Evolutionary conservation across 805 yeast genomes (phyloP), one percentile per base, ranked within the genome.

Genomic region (Pichia exigua): DNA sequence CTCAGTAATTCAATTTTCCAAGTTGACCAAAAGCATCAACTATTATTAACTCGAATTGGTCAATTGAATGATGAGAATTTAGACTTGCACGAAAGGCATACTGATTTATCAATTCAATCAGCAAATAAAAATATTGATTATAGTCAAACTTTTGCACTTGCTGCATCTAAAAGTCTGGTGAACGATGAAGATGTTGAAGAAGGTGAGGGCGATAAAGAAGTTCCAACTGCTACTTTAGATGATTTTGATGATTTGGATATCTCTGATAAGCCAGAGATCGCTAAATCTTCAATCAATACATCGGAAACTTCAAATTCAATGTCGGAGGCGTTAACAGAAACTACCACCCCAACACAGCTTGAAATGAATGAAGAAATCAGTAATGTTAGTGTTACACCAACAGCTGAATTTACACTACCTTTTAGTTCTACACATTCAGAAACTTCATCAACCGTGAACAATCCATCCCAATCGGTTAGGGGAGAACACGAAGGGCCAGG

Each of bases 361-460:
- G 75, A 35, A 35, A 17, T 11, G 2, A 35, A 35, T 35, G 39
- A 35, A 17, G 39, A n/a, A 35, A 17, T 6, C 11, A 35, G 44
- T 27, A 30, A 13, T 21, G 18, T 40, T 2, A 22, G 42, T 10
- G 27, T 26, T 27, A 20, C 43, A 13, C 61, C 55, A 42, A 45
- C 46, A 11, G 63, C 56, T 45, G 64, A 56, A 45, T 64, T 64
- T 49, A 55, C 61, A 4, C 59, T 63, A 53, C 80, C 75, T 52
- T 68, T 78, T 63, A 70, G 68, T 39, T 73, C 94, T 60, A 87
- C 95, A 2, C 86, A 83, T 53, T 87, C 96, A 0, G 79, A 86
- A 41, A 87, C 97, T 0, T 89, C 97, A 0, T 87, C 96, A 44
- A 95, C 90, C 35, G 92, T 86, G 60, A 91, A 91, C 69, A 90